Evolutionary conservation across 768 basidiomycete species (phyloP), one percentile per base, ranked within the genome.

Genomic region (Gymnopilus dilepis): DNA sequence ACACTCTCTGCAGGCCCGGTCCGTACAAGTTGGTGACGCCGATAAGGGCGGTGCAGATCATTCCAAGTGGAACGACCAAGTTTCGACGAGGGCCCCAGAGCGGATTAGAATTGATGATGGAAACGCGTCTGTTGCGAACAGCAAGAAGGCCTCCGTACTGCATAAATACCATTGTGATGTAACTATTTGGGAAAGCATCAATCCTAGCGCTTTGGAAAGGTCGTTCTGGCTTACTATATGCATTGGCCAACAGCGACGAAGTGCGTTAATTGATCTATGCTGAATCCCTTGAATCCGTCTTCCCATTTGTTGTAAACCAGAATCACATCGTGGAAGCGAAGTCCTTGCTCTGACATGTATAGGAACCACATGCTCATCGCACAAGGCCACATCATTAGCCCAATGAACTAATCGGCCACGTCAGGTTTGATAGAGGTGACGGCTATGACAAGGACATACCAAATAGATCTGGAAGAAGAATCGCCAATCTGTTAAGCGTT

Each of bases 401-500:
- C 55, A 5, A 56, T 56, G 55, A 56, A 42, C 55, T 56, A 2
- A 11, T 3, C 9, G 26, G 41, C 17, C 6, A 43, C 15, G 28
- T n/a, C 28, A 5, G 4, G 13, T 9, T 28, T 26, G 19, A 24
- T 2, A 24, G 41, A 17, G 31, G 9, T 1, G 13, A 31, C 13
- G 3, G 13, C 61, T 64, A 74, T 76, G 73, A 74, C 79, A 73
- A 78, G 73, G 63, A 56, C 79, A 55, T 56, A 82, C 80, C 53
- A 78, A 63, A 54, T 83, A 84, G 0, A 81, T 82, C 59, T 84
- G 84, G 50, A 79, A 43, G 67, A 84, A 77, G 58, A 84, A 71
- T 58, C 73, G 77, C 79, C 78, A 81, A 67, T 85, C 76, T 6
- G 82, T 82, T 30, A 85, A 72, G 37, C 80, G 76, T 63, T 85